Evolutionary conservation across 441 rosid species (phyloP).

Genomic region (Erysimum cheiri): DNA sequence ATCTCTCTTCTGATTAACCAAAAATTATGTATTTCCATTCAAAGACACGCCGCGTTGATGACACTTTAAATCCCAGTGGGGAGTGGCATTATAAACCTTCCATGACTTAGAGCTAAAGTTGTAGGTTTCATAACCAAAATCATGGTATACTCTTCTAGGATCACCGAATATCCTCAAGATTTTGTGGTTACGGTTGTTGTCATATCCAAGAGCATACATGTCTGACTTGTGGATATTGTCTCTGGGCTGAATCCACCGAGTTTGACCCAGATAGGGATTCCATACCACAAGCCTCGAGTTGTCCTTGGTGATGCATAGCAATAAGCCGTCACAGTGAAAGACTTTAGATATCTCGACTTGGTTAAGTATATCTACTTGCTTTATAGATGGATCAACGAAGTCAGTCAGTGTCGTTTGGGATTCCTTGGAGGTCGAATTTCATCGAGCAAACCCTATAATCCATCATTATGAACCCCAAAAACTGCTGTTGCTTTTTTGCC

Average conservation of each 20-base stretch:
- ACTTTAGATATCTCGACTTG: background rate
- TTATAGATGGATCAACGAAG: slow-evolving; percentile 10
- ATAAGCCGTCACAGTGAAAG: slow-evolving; percentile 3
- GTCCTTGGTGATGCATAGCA: slow-evolving; percentile 5
- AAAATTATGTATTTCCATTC: background rate
- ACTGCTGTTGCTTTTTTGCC: no score
- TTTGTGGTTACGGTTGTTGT: no score
- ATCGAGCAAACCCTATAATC: no score
- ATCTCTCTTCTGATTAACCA: background rate
- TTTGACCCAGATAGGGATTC: slow-evolving; percentile 13
- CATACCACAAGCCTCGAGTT: background rate
- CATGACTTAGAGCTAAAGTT: background rate
- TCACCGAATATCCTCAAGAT: no score
- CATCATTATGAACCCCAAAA: no score
- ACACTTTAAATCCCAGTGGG: background rate
- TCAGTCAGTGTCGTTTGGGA: no score
- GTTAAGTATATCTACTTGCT: background rate
- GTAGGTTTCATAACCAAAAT: background rate
- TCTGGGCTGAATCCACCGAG: background rate
- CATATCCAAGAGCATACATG: no score
- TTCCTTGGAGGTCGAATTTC: no score
- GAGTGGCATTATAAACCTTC: background rate
- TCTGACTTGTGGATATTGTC: background rate
- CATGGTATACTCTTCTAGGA: no score
- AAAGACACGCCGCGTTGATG: background rate